phyloP scores from a whole-genome alignment of 768 basidiomycete genomes.

The Pisolithus marmoratus region DNA sequence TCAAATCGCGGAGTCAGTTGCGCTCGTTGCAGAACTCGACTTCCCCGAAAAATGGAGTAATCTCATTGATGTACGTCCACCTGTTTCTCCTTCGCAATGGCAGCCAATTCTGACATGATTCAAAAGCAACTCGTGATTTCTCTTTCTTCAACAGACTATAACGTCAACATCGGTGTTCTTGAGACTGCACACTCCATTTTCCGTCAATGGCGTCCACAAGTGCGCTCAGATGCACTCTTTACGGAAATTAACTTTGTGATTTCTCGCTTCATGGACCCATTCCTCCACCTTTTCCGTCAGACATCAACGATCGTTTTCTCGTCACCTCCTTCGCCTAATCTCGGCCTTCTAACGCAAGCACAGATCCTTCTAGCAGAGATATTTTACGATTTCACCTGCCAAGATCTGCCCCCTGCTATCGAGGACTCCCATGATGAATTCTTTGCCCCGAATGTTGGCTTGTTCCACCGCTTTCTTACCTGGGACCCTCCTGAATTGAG shows the following conservation, averaged over 20 bases:
- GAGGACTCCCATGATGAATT: constrained; percentile 85
- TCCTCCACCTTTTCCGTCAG: constrained; percentile 75
- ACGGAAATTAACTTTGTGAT: constrained; percentile 90
- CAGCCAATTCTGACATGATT: not conserved
- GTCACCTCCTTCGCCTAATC: constrained; percentile 31
- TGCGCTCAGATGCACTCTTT: constrained; percentile 82
- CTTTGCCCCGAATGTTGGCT: constrained; percentile 63
- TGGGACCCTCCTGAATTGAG: constrained; percentile 71
- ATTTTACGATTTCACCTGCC: constrained; percentile 91
- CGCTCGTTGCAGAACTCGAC: constrained; percentile 86
- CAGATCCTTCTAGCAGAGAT: constrained; percentile 80
- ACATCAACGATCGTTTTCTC: constrained; percentile 49
- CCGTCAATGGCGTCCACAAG: constrained; percentile 85
- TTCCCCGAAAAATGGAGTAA: constrained; percentile 87
- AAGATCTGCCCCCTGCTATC: constrained; percentile 91
- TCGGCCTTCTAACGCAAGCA: constrained; percentile 57
- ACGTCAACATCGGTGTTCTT: constrained; percentile 83
- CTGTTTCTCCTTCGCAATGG: not conserved
- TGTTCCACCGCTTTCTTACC: constrained; percentile 73
- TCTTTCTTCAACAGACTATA: constrained; percentile 75
- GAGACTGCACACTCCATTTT: constrained; percentile 97
- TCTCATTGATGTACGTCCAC: constrained; percentile 75
- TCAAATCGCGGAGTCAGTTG: constrained; percentile 90
- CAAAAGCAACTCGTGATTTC: constrained; percentile 82
- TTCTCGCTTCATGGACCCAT: constrained; percentile 74